A percentile compares a stretch with the other conserved stretches of the same genome.
These are phyloP conservation scores for Aspergillus arachidicola DNA, from an alignment of 2,329 filamentous ascomycete species.

Conservation along the genomic window DNA sequence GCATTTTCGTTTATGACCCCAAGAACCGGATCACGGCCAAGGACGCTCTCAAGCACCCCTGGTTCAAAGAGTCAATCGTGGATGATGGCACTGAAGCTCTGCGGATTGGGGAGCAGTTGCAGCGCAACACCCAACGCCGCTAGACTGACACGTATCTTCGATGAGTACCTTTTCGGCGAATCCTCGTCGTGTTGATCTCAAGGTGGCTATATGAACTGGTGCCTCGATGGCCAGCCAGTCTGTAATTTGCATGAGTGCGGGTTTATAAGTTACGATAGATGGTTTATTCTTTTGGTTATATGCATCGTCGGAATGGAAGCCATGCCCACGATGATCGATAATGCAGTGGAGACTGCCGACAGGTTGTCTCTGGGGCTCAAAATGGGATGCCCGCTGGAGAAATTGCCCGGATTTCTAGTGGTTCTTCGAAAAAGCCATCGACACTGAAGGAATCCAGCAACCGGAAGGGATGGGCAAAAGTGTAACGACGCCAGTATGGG, in stretches of 20 bases:
- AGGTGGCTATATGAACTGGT: conserved; percentile 3
- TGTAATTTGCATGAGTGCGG: conserved; percentile 22
- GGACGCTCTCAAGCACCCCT: conserved; percentile 65
- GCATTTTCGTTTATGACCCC: conserved; percentile 69
- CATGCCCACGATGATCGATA: conserved; percentile 12
- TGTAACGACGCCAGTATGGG: conserved; percentile 5
- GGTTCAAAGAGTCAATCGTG: conserved; percentile 66
- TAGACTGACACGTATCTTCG: conserved; percentile 8
- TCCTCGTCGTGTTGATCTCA: not conserved
- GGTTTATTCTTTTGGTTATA: conserved; percentile 26
- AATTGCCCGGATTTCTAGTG: conserved; percentile 3
- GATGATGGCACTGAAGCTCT: conserved; percentile 68
- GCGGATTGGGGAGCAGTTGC: conserved; percentile 55
- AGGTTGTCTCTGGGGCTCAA: conserved; percentile 2
- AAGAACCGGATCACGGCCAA: conserved; percentile 67
- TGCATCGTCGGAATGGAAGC: conserved; percentile 11
- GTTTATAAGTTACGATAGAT: conserved; percentile 20
- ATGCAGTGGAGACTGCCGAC: conserved; percentile 13
- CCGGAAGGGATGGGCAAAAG: conserved; percentile 3
- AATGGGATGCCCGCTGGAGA: conserved; percentile 3
- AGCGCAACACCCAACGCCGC: conserved; percentile 29
- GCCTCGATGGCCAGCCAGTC: conserved; percentile 6
- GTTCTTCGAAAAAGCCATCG: not conserved
- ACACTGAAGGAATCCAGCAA: not conserved
- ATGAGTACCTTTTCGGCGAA: too few species aligned